phyloP scores from a whole-genome alignment of 495 filamentous ascomycete species.

The Xeromyces bisporus region DNA sequence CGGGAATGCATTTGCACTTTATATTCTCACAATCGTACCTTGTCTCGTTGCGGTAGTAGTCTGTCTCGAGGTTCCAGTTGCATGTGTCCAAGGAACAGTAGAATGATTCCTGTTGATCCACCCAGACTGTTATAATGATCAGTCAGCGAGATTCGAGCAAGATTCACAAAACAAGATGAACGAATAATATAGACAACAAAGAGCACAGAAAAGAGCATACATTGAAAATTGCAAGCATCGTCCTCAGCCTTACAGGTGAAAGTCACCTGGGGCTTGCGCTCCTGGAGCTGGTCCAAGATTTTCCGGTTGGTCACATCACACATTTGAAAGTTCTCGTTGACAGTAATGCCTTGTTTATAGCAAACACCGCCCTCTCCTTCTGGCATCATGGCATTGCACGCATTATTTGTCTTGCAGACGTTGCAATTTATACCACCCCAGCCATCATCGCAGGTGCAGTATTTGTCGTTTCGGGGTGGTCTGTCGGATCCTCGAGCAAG shows the following conservation, averaged over 20 bases:
- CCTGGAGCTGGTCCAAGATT: slow-evolving; percentile 73
- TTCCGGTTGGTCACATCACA: slow-evolving; percentile 93
- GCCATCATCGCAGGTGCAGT: slow-evolving; percentile 79
- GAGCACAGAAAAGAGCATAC: slow-evolving; percentile 27
- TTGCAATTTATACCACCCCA: slow-evolving; percentile 99
- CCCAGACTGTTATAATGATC: slow-evolving; percentile 51
- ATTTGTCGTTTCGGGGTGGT: slow-evolving; percentile 43
- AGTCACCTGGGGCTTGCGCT: slow-evolving; percentile 75
- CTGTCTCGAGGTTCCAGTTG: slow-evolving; percentile 47
- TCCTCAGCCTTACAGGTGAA: slow-evolving; percentile 71
- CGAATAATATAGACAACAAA: background rate
- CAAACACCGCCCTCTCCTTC: slow-evolving; percentile 65
- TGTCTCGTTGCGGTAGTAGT: slow-evolving; percentile 60
- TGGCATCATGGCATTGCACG: slow-evolving; percentile 75
- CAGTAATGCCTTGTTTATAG: slow-evolving; percentile 75
- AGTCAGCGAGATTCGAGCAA: background rate
- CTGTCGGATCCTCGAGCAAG: slow-evolving; percentile 62
- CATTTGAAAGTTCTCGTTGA: slow-evolving; percentile 92
- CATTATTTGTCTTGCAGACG: slow-evolving; percentile 67
- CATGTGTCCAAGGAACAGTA: slow-evolving; percentile 82
- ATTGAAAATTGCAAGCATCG: slow-evolving; percentile 80
- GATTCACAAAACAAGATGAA: background rate
- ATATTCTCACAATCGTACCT: slow-evolving; percentile 71
- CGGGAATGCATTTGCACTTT: slow-evolving; percentile 72
- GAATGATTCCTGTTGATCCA: slow-evolving; percentile 84